Base-by-base conservation (phyloP, 176 grass and related monocot species). In the Chloris gayana region DNA sequence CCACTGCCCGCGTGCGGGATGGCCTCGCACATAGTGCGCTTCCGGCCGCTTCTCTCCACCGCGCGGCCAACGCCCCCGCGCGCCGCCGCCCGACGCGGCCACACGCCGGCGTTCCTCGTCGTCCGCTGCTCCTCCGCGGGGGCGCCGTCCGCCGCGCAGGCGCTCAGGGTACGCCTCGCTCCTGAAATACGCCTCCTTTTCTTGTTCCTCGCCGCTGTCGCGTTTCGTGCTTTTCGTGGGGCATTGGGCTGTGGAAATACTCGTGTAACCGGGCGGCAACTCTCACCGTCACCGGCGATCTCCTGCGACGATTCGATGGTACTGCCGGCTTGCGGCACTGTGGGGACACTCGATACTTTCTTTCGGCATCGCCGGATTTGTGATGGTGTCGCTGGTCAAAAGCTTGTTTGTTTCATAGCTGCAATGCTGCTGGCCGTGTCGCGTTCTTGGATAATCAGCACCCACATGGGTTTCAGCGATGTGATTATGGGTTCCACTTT, bases 101-200 rank as follows among this genome's bases (percentile, higher is more conserved):
- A 44, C 6, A 6, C 53, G 46, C 63, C 24, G 14, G 44, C 74
- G 41, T 67, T 90, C 49, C 8, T 72, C 24, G 54, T 85, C 21
- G 71, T 85, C 71, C 84, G 83, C 22, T 82, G 76, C 70, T 90
- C 87, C 73, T 86, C 83, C 32, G 70, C 56, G 56, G 73, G 22
- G 38, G 42, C 77, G 71, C 60, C 59, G 60, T 83, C 91, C 34
- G 82, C 90, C 3, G 75, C 85, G 31, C 71, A 86, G 74, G 79
- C 66, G 38, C 85, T 97, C 53, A 79, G 88, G 90, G 90, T 95
- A 75, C 78, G 62, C 13, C 14, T 19, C 1, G n/a, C 4, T 72
- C 39, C 26, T 25, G 22, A 9, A 59, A 18, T 46, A 29, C 4
- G 7, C 2, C 0, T 44, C 2, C 4, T 32, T 27, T 35, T 5